Evolutionary conservation across 139 green algal species (phyloP).

Genomic region (Diplosphaera chodatii): DNA sequence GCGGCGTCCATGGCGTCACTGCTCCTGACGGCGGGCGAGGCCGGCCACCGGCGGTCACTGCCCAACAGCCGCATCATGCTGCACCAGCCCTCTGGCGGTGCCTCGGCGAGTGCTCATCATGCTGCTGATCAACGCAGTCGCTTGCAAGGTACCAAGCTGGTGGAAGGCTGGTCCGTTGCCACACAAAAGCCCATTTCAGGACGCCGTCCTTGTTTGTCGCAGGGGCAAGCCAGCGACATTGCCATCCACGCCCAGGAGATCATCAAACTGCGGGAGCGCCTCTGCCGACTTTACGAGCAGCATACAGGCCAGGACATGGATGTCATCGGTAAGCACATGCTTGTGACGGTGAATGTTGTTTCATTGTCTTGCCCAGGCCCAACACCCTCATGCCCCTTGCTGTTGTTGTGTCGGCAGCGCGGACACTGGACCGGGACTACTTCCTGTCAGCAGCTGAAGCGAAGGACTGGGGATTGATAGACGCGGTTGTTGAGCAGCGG

Average conservation of each 20-base stretch:
- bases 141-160: too few species aligned
- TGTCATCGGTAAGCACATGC: slow-evolving; percentile 36
- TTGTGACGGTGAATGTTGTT: neutral
- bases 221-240: slow-evolving; percentile 91
- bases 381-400: too few species aligned
- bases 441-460: slow-evolving; percentile 80
- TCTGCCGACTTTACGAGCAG: slow-evolving; percentile 76
- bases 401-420: slow-evolving; percentile 37
- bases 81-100: slow-evolving; percentile 85
- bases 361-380: too few species aligned
- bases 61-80: slow-evolving; percentile 95
- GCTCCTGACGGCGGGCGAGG: slow-evolving; percentile 75
- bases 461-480: slow-evolving; percentile 75
- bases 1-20: slow-evolving; percentile 90
- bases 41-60: slow-evolving; percentile 66
- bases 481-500: slow-evolving; percentile 63
- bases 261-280: slow-evolving; percentile 56
- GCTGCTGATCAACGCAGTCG: neutral
- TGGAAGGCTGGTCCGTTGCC: too few species aligned
- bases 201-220: neutral
- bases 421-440: slow-evolving; percentile 77
- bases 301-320: slow-evolving; percentile 66
- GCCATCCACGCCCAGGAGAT: slow-evolving; percentile 91
- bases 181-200: too few species aligned
- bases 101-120: slow-evolving; percentile 27